A percentile compares a stretch with the other conserved stretches of the same genome.
Conservation (phyloP, 2,329 filamentous ascomycete species). For the Penicillium corylophilum region DNA sequence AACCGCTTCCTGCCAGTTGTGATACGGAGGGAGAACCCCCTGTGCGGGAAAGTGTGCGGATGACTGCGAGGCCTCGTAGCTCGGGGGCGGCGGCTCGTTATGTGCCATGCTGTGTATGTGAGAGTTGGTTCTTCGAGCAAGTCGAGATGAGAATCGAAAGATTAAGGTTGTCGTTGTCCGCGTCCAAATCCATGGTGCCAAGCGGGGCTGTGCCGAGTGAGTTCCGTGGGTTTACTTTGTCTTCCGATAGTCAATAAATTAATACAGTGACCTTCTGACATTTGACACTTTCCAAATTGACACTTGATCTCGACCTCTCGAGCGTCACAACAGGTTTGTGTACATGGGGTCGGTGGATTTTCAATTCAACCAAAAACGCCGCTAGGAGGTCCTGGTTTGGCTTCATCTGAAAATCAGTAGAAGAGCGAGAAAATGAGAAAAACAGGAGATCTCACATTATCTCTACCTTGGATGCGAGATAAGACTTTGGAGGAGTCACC, state of each 20-base stretch:
- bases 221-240: neutral
- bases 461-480: neutral
- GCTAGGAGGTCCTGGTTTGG: neutral
- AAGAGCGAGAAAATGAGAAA: neutral
- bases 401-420: neutral
- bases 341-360: neutral
- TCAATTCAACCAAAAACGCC: neutral
- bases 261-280: no score
- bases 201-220: constrained; percentile 20
- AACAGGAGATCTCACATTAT: neutral
- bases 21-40: constrained; percentile 45
- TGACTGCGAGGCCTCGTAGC: constrained; percentile 20
- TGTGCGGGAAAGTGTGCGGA: neutral
- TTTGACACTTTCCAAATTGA: neutral
- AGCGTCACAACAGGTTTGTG: neutral
- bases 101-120: neutral
- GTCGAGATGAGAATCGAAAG: neutral
- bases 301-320: neutral
- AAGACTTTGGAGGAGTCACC: constrained; percentile 1
- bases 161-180: neutral
- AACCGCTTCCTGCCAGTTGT: constrained; percentile 60
- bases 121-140: neutral
- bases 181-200: constrained; percentile 11
- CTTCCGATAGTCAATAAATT: no score
- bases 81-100: constrained; percentile 14